Base-by-base conservation (phyloP, 2,329 filamentous ascomycete species). In the Diplodia scrobiculata region DNA sequence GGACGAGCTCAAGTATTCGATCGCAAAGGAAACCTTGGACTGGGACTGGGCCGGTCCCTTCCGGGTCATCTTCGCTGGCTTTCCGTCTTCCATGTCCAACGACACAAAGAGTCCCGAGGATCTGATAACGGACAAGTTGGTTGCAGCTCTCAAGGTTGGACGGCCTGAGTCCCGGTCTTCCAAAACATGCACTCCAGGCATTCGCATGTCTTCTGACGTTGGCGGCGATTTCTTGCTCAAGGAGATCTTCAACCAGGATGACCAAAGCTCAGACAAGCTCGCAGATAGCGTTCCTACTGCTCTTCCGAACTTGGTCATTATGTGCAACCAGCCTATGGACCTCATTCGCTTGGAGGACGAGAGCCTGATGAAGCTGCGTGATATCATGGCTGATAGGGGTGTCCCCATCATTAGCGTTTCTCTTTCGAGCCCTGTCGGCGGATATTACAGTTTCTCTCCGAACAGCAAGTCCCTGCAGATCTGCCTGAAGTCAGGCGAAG, bases 341-440 rank as follows among this genome's bases (percentile, higher is more conserved):
- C 52, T 60, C 54, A 19, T 51, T 19, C 29, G 45, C 29, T 25
- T 62, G 29, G 53, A 60, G 45, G 41, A 51, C 10, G 45, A 66
- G 17, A 32, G 9, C 11, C 41, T 66, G 9, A 21, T 54, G 21
- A 45, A 19, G 13, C 38, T 71, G 54, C 73, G 73, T 48, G 65
- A 70, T 53, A 70, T 71, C 11, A 70, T 77, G 50, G 55, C 69
- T 21, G 67, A 48, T 32, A 70, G 72, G 55, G 63, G 68, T 7
- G 71, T 77, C 27, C 73, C 75, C 17, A 71, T 68, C 34, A 70
- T 78, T 50, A 73, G 77, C 41, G 69, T 78, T 41, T 48, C 58
- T 50, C 41, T 62, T 32, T 50, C 58, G n/a, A 50, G 71, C 73
- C 14, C 68, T 72, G 48, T 70, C 38, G 38, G 62, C 14, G 51